Percentiles rank a stretch among this genome's conserved stretches.
Evolutionary conservation across 164 flowering plant species (phyloP).

Genomic region (Annona squamosa): DNA sequence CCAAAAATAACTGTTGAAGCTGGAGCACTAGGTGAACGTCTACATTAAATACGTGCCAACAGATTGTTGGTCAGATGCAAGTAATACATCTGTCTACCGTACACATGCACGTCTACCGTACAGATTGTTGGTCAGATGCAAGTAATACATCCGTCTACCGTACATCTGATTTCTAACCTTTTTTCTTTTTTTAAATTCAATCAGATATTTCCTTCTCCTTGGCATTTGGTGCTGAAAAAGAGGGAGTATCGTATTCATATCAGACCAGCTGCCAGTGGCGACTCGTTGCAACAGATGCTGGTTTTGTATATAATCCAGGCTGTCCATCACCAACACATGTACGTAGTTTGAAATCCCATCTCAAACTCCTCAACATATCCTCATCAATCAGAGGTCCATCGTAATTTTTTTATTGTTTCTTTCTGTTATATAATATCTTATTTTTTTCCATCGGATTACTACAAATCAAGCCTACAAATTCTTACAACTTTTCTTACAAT

Average conservation of each 20-base stretch:
- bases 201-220: too few species aligned
- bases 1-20: background rate
- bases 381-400: background rate
- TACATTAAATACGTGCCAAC: background rate
- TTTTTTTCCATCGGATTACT: too few species aligned
- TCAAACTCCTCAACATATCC: too few species aligned
- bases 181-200: too few species aligned
- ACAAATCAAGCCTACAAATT: background rate
- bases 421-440: background rate
- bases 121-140: background rate
- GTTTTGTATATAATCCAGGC: background rate
- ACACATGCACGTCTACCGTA: too few species aligned
- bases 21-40: background rate
- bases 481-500: background rate
- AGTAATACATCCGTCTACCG: background rate
- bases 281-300: background rate
- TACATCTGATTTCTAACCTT: background rate
- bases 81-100: background rate
- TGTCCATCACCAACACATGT: background rate
- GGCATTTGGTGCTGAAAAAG: background rate
- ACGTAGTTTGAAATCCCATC: background rate
- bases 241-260: background rate
- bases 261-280: background rate
- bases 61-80: background rate
- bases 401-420: background rate